Percentiles rank a stretch among this genome's conserved stretches.
Evolutionary conservation across 1,284 basidiomycete species (phyloP).

Genomic region (Porphyrellus sp.): DNA sequence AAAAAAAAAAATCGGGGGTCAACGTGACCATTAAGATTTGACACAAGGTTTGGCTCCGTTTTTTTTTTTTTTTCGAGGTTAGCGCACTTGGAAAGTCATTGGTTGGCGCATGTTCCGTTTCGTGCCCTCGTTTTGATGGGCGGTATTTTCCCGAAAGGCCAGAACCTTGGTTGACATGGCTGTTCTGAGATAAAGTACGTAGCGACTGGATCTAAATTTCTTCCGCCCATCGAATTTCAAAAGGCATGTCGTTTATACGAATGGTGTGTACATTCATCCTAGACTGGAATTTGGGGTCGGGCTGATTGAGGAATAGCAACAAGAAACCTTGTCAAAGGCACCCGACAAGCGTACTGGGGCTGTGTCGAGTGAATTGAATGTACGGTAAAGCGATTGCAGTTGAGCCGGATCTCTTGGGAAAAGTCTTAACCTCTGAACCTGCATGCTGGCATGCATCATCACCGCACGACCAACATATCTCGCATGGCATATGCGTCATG

Average conservation of each 20-base stretch:
- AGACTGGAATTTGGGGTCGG: slow-evolving; percentile 16
- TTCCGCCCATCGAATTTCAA: slow-evolving; percentile 6
- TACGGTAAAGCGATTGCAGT: not conserved
- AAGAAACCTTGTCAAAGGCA: slow-evolving; percentile 21
- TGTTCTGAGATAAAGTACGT: not conserved
- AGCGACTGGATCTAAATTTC: slow-evolving; percentile 3
- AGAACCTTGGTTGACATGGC: slow-evolving; percentile 23
- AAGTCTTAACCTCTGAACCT: slow-evolving; percentile 1
- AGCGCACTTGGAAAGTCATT: slow-evolving; percentile 7
- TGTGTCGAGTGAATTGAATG: slow-evolving; percentile 11
- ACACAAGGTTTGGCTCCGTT: slow-evolving; percentile 11
- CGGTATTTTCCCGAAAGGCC: not conserved
- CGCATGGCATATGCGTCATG: slow-evolving; percentile 18
- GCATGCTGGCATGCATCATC: slow-evolving; percentile 11
- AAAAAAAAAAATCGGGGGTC: slow-evolving; percentile 4
- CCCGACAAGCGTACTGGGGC: slow-evolving; percentile 16
- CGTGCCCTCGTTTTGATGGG: slow-evolving; percentile 13
- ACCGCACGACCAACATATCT: slow-evolving; percentile 4
- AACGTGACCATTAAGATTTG: slow-evolving; percentile 24
- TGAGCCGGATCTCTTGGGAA: slow-evolving; percentile 15
- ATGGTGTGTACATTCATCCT: not conserved
- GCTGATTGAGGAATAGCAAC: slow-evolving; percentile 20
- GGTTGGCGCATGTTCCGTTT: slow-evolving; percentile 5
- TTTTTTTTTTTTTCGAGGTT: slow-evolving; percentile 3
- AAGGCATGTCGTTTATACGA: not conserved